Evolutionary conservation across 352 stramenopile species (phyloP), one percentile per base, ranked within the genome.

Genomic region (Blastocystis sp.): DNA sequence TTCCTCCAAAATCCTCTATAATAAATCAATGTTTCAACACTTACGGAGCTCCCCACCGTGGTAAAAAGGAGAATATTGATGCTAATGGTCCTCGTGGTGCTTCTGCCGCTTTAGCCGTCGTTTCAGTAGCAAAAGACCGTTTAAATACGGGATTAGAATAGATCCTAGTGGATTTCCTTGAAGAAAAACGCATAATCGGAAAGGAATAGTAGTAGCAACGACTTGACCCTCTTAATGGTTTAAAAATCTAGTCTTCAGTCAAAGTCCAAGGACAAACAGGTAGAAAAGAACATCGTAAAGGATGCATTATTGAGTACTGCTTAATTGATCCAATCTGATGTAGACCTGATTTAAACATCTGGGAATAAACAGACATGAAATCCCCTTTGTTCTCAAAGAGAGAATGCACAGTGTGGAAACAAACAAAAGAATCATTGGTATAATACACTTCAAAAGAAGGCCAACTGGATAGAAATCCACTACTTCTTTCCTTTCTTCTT

Each of bases 401-500:
- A 81, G 19, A 78, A 54, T 53, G 37, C 37, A 5, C 24, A 75
- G 35, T 0, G n/a, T 79, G 6, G 19, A 53, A 27, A 59, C 33
- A 57, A 79, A 79, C 68, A 79, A 79, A 79, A 22, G 57, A 17
- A 79, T 53, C 33, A 5, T 35, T 54, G 15, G 15, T 33, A 59
- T 58, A 57, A 58, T 35, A 64, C 48, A 81, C 33, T 24, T 44
- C 48, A 24, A 81, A 44, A 66, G 22, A 44, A 66, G 51, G 27
- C n/a, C 35, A 6, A 60, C 40, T 19, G 6, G 57, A 17, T 0
- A 17, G 40, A 60, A 62, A 44, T 24, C n/a, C 3, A 60, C 5
- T 44, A 64, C 70, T 64, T 56, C 70, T 81, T 81, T 17, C 37
- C 70, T 11, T 81, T 81, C 70, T 81, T 81, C 53, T 81, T 81